Conservation (phyloP, 1,284 basidiomycete species). For the Phenoliferia sp. region DNA sequence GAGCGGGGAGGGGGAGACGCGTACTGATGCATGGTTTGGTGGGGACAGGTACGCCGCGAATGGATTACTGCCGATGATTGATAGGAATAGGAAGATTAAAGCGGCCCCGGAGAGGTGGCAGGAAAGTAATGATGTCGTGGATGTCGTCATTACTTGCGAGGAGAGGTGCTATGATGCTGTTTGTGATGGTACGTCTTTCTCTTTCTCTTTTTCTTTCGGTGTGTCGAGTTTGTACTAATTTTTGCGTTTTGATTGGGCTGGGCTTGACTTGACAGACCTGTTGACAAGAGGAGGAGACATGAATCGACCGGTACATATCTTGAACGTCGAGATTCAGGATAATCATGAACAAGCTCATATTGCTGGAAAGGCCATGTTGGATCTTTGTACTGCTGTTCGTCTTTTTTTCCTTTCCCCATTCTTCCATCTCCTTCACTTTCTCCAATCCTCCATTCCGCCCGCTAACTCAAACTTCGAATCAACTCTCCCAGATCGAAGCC, state of each 20-base stretch:
- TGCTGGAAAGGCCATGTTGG: slow-evolving; percentile 91
- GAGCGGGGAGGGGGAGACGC: no score
- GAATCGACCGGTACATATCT: slow-evolving; percentile 89
- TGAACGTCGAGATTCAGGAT: slow-evolving; percentile 99
- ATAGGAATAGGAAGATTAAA: slow-evolving; percentile 90
- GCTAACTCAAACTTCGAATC: neutral
- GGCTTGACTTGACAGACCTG: slow-evolving; percentile 59
- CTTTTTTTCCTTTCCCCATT: neutral
- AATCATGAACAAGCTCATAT: slow-evolving; percentile 97
- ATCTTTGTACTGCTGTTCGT: slow-evolving; percentile 82
- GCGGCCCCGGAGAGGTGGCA: slow-evolving; percentile 95
- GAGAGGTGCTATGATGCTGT: slow-evolving; percentile 98
- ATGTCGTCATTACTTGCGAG: slow-evolving; percentile 98
- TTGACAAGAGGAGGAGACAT: slow-evolving; percentile 82
- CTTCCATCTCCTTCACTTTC: no score
- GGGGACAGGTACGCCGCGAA: slow-evolving; percentile 94
- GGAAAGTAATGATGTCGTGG: slow-evolving; percentile 76
- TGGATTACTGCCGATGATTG: slow-evolving; percentile 94
- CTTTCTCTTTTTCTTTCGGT: neutral
- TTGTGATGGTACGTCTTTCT: slow-evolving; percentile 75
- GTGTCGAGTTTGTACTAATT: neutral
- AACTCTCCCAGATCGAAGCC: slow-evolving; percentile 65
- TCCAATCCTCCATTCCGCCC: no score
- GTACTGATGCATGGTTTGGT: no score
- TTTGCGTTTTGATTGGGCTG: no score